Percentiles rank a stretch among this genome's conserved stretches.
phyloP scores from a whole-genome alignment of 2,329 filamentous ascomycete species.

The Trichoderma semiorbis region DNA sequence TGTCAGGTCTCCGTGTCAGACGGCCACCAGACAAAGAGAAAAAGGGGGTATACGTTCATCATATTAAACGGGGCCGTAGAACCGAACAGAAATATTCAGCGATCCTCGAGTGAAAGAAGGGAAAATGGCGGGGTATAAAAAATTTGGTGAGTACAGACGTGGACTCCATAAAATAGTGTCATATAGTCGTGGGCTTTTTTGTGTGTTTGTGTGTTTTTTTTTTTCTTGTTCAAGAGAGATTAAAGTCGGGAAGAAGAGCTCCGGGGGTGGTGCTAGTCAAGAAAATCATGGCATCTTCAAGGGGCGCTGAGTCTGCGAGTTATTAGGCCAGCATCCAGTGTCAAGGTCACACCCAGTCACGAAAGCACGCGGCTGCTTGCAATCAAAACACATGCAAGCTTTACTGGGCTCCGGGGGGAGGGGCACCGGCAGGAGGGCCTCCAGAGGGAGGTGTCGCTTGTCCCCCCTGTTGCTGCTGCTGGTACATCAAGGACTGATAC shows the following conservation, averaged over 20 bases:
- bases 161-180: conserved; percentile 29
- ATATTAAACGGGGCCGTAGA: conserved; percentile 20
- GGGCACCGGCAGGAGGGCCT: conserved; percentile 36
- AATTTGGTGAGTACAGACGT: conserved; percentile 33
- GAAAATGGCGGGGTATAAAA: conserved; percentile 14
- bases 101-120: conserved; percentile 26
- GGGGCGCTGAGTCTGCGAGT: conserved; percentile 23
- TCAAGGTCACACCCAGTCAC: conserved; percentile 21
- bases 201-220: not conserved
- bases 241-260: not conserved
- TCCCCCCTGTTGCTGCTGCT: conserved; percentile 41
- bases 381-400: conserved; percentile 19
- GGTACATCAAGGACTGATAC: conserved; percentile 64
- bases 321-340: conserved; percentile 12
- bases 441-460: conserved; percentile 34
- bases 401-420: conserved; percentile 39
- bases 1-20: conserved; percentile 6
- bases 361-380: conserved; percentile 16
- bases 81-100: conserved; percentile 14
- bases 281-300: conserved; percentile 32
- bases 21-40: conserved; percentile 1
- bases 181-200: conserved; percentile 24
- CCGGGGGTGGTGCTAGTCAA: conserved; percentile 30
- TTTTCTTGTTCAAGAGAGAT: conserved; percentile 20
- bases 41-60: conserved; percentile 23